Base-by-base conservation (phyloP, 371 early-diverging fungal species). In the Entomophthora muscae region DNA sequence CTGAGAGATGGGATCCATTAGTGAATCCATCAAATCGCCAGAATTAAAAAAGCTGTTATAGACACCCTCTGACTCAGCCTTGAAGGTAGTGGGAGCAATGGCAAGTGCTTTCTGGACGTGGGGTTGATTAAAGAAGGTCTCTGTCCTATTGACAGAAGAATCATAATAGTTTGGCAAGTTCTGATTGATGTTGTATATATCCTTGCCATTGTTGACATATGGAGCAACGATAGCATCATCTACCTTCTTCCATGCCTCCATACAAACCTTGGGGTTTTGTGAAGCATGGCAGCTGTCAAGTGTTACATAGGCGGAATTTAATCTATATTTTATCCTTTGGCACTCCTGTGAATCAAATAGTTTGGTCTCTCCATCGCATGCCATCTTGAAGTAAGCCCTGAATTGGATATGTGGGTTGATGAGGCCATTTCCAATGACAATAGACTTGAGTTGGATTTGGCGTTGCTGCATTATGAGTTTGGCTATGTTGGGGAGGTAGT, bases 361-460 rank as follows among this genome's bases (percentile, higher is more conserved):
- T 12, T 81, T 82, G 61, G 93, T 88, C 33, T 83, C 75, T 65
- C 80, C 82, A 52, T 86, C 78, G 71, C 89, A 88, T 1, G 85
- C 86, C 86, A 91, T 90, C 65, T 84, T 72, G 17, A 88, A 78
- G 70, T 91, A 95, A 72, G 83, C 90, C 70, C 86, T 79, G 75
- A 90, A 93, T 76, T 95, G 96, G 10, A 81, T 74, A 61, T 84
- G 73, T 26, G 92, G 91, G 65, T 93, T 91, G 1, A 88, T 88
- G 67, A 93, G 72, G 12, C 94, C 96, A 67, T 95, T 95, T 42
- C 95, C 96, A 53, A 94, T 88, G 64, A 86, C 71, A 63, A 95
- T 71, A 54, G 84, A 82, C 63, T 78, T 81, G 59, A 91, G 75
- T 68, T 86, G 83, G 72, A 91, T 78, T 54, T 69, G 32, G 65